Evolutionary conservation across 1,139 yeast genomes (phyloP), one percentile per base, ranked within the genome.

Genomic region (Protomyces inundatus): DNA sequence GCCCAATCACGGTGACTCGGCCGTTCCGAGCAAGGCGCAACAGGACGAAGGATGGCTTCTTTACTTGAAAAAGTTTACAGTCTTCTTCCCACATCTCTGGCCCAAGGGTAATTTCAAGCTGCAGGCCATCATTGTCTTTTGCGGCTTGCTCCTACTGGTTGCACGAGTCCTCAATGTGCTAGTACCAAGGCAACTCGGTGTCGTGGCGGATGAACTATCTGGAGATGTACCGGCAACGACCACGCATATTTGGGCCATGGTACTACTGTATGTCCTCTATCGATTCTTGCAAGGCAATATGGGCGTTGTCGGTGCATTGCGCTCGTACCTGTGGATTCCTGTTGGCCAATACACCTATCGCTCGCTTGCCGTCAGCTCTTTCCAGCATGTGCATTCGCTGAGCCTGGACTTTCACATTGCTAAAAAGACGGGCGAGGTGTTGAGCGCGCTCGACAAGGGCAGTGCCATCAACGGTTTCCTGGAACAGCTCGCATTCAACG

Each of bases 331-430:
- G 6, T 93, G 95, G 79, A 97, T 98, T 0, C 83, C 89, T 40
- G 98, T 93, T 16, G 95, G 97, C 3, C 98, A 93, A 74, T 84
- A 86, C 70, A 97, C 98, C n/a, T 93, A 93, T 70, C 84, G 90
- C 70, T 81, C 87, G 66, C 97, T 93, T 36, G 96, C 98, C 0
- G 80, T 86, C 54, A 88, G 87, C 71, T 90, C 98, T 0, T 93
- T 93, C 74, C 80, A 78, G 55, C 98, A 90, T 74, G 79, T 93
- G 65, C 80, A 93, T 73, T 84, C 84, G 70, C 81, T 93, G 76
- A 98, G 91, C 75, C 78, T 91, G 57, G 90, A 90, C 32, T 93
- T 93, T 81, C 98, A 93, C 74, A 76, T 93, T 61, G 81, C 93
- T 6, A 81, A 91, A 70, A 97, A 93, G 74, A 91, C 98, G 0